These are phyloP conservation scores for Populus davidiana DNA, from an alignment of 345 rosid genomes.

Conservation along the genomic window DNA sequence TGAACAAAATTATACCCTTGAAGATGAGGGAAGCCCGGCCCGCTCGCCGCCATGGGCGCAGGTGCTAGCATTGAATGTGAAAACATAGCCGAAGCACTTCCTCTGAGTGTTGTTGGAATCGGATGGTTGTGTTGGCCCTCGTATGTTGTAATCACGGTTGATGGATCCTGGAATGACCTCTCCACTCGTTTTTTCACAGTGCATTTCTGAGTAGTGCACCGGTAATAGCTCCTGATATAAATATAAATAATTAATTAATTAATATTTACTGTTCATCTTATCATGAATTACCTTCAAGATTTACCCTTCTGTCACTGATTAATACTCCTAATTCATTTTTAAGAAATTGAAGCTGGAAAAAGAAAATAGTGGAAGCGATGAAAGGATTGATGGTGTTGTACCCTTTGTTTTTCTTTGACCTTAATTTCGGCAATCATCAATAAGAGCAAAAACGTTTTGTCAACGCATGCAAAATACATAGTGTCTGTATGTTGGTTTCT, in stretches of 20 bases:
- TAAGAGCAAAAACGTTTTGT: neutral
- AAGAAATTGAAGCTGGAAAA: neutral
- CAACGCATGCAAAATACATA: neutral
- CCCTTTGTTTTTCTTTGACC: neutral
- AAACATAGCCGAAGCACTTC: slow-evolving; percentile 31
- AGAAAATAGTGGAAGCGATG: neutral
- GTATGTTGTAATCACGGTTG: slow-evolving; percentile 30
- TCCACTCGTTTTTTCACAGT: slow-evolving; percentile 31
- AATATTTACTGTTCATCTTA: too few relatives aligned
- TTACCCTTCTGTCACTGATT: too few relatives aligned
- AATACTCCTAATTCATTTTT: neutral
- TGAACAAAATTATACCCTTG: slow-evolving; percentile 24
- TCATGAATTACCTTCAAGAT: too few relatives aligned
- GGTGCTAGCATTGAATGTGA: slow-evolving; percentile 30
- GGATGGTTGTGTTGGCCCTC: slow-evolving; percentile 36
- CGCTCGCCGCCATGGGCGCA: slow-evolving; percentile 21
- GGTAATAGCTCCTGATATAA: slow-evolving; percentile 31
- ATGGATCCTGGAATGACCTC: slow-evolving; percentile 31
- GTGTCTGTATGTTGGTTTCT: neutral
- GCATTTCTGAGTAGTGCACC: slow-evolving; percentile 39
- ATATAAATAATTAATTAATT: too few relatives aligned
- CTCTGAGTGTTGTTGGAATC: slow-evolving; percentile 25
- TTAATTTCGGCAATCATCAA: neutral
- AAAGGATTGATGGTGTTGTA: neutral
- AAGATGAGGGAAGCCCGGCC: slow-evolving; percentile 44